Conservation (phyloP, 352 stramenopile genomes). For the Pythium dissimile region DNA sequence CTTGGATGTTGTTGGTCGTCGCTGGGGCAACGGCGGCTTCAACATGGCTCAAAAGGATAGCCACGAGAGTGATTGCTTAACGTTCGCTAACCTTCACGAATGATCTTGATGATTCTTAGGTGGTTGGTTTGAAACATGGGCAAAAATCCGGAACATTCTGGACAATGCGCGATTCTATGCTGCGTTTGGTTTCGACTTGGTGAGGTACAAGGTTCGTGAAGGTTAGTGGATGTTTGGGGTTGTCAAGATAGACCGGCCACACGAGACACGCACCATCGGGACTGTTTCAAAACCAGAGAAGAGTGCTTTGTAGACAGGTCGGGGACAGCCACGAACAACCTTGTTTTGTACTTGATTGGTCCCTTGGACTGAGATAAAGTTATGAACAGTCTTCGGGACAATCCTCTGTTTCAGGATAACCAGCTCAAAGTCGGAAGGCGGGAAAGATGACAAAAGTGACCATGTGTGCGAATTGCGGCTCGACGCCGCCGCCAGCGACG, state of each 20-base stretch:
- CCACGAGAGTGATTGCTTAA: conserved; percentile 12
- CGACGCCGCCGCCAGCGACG: background rate
- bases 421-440: background rate
- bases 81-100: background rate
- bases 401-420: background rate
- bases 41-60: background rate
- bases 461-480: conserved; percentile 20
- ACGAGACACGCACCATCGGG: background rate
- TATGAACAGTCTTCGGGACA: background rate
- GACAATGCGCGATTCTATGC: conserved; percentile 21
- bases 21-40: background rate
- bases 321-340: background rate
- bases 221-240: background rate
- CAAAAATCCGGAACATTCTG: conserved; percentile 8
- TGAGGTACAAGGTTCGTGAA: background rate
- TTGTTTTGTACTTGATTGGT: too few species aligned
- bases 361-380: too few species aligned
- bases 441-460: background rate
- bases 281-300: background rate
- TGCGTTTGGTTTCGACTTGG: too few species aligned
- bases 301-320: background rate
- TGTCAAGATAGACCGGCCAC: background rate
- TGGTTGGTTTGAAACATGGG: background rate
- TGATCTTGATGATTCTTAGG: background rate
- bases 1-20: too few species aligned